These are phyloP conservation scores for Klebsormidium nitens DNA, from an alignment of 139 green algal genomes.

Conservation along the genomic window DNA sequence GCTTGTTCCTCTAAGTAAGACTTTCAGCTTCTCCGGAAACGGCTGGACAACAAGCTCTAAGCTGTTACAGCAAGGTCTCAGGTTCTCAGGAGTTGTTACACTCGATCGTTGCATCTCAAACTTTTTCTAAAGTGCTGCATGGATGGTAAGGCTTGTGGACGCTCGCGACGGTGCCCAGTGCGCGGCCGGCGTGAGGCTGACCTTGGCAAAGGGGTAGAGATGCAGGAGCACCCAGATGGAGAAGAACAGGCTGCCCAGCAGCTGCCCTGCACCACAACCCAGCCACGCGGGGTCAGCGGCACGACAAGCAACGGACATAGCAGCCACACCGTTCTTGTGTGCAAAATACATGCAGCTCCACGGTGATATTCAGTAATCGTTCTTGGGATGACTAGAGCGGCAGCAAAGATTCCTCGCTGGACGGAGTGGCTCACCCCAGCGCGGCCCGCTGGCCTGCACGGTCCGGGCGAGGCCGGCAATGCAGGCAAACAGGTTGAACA, in stretches of 20 bases:
- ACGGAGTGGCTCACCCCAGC: not conserved
- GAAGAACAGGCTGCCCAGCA: conserved; percentile 23
- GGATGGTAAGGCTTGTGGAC: no score
- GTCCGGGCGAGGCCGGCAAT: conserved; percentile 13
- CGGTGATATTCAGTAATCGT: not conserved
- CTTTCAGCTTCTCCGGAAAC: no score
- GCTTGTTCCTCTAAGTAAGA: no score
- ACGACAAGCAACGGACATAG: not conserved
- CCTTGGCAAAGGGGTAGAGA: conserved; percentile 27
- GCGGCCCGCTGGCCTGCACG: not conserved
- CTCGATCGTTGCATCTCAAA: no score
- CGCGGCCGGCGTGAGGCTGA: no score
- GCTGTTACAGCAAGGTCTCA: no score
- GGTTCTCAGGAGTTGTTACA: no score
- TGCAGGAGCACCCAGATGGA: conserved; percentile 27
- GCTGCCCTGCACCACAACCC: conserved; percentile 4
- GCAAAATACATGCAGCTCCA: not conserved
- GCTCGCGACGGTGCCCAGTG: no score
- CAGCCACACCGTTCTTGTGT: not conserved
- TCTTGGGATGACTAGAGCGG: not conserved
- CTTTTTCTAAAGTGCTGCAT: no score
- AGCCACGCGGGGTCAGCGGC: not conserved
- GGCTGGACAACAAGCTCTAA: no score
- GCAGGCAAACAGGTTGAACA: conserved; percentile 21
- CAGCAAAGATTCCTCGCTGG: not conserved